These are phyloP conservation scores for Termitomyces sp. DNA, from an alignment of 768 basidiomycete genomes.

Conservation along the genomic window DNA sequence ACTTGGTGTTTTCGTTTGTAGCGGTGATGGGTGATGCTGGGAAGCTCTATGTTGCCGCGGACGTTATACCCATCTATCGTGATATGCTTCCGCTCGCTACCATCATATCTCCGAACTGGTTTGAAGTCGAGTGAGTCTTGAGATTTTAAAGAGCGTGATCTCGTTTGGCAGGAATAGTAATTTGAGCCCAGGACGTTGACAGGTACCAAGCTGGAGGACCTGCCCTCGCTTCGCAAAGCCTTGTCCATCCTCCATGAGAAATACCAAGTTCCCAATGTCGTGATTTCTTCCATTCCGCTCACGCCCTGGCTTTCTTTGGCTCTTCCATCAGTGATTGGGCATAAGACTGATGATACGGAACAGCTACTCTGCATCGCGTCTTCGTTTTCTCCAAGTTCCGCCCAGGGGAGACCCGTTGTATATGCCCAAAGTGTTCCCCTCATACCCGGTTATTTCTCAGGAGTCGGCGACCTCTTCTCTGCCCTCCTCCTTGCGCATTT, in stretches of 20 bases:
- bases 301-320: slow-evolving; percentile 50
- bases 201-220: slow-evolving; percentile 58
- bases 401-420: slow-evolving; percentile 27
- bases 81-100: slow-evolving; percentile 77
- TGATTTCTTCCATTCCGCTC: slow-evolving; percentile 86
- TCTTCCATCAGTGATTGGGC: slow-evolving; percentile 43
- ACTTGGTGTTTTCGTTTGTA: slow-evolving; percentile 19
- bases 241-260: slow-evolving; percentile 69
- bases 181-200: slow-evolving; percentile 60
- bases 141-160: neutral
- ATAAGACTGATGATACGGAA: slow-evolving; percentile 28
- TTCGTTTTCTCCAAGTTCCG: slow-evolving; percentile 26
- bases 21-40: slow-evolving; percentile 96
- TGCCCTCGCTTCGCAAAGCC: slow-evolving; percentile 60
- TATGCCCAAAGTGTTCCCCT: slow-evolving; percentile 71
- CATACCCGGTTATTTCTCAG: slow-evolving; percentile 89
- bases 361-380: slow-evolving; percentile 83
- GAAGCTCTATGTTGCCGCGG: slow-evolving; percentile 78
- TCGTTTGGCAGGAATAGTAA: neutral
- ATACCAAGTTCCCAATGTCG: slow-evolving; percentile 77
- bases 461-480: slow-evolving; percentile 96
- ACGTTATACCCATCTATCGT: slow-evolving; percentile 85
- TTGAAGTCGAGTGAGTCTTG: slow-evolving; percentile 82
- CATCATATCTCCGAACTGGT: slow-evolving; percentile 97
- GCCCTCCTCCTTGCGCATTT: slow-evolving; percentile 84